phyloP scores from a whole-genome alignment of 495 filamentous ascomycete species.

The Rhypophila decipiens region DNA sequence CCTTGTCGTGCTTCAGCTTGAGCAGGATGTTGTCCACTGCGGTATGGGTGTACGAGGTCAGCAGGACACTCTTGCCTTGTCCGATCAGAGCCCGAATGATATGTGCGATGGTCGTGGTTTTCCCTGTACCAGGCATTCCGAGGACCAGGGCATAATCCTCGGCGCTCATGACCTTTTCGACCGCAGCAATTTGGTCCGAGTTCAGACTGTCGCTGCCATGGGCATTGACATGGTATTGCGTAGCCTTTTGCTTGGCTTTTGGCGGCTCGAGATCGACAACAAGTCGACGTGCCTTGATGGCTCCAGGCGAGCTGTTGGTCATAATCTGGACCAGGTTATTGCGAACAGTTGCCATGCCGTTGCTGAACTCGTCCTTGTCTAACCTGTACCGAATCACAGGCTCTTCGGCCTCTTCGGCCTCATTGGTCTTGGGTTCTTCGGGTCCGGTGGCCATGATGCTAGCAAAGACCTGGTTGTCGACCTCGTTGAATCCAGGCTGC shows the following conservation, averaged over 20 bases:
- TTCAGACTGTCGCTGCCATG: slow-evolving; percentile 62
- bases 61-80: slow-evolving; percentile 83
- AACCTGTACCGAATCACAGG: slow-evolving; percentile 70
- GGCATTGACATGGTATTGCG: slow-evolving; percentile 49
- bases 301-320: slow-evolving; percentile 66
- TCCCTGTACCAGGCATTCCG: slow-evolving; percentile 96
- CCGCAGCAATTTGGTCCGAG: slow-evolving; percentile 75
- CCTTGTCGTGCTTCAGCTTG: slow-evolving; percentile 74
- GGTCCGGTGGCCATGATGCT: slow-evolving; percentile 86
- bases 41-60: slow-evolving; percentile 94
- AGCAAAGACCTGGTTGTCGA: slow-evolving; percentile 73
- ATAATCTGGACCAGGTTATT: slow-evolving; percentile 91
- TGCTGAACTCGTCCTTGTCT: slow-evolving; percentile 97
- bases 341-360: slow-evolving; percentile 89
- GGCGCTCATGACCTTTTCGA: slow-evolving; percentile 91
- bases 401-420: slow-evolving; percentile 38
- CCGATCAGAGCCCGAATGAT: slow-evolving; percentile 88
- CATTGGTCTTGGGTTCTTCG: slow-evolving; percentile 38
- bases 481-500: slow-evolving; percentile 64
- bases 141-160: slow-evolving; percentile 90
- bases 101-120: slow-evolving; percentile 95
- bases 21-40: slow-evolving; percentile 96
- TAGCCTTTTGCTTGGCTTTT: slow-evolving; percentile 59
- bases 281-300: slow-evolving; percentile 65
- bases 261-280: slow-evolving; percentile 70